Base-by-base conservation (phyloP, 2,329 filamentous ascomycete genomes). In the Bipolaris zeicola region DNA sequence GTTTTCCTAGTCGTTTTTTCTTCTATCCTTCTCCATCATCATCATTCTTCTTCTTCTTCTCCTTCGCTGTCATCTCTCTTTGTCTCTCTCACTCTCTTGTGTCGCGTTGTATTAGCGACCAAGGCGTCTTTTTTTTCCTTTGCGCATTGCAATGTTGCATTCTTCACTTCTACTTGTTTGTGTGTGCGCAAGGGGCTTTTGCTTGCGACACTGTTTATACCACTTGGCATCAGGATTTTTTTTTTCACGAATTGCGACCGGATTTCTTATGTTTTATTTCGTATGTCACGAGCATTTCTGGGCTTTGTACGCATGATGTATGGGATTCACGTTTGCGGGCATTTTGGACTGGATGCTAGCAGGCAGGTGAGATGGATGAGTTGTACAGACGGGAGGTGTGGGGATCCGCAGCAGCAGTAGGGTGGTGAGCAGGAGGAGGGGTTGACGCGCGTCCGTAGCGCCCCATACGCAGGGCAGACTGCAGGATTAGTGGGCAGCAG, bases 131-230 rank as follows among this genome's bases (percentile, higher is more conserved):
- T 34, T 18, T 16, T 16, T 33, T 24, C 50, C 50, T 46, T 44
- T 47, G 50, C 62, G 43, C 52, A 59, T 57, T 44, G 62, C 54
- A 56, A 59, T 31, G 44, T 50, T 63, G 58, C 62, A 61, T 70
- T 36, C 64, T 52, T 61, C 52, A 54, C 44, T 69, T 62, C 51
- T 46, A 47, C 57, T 65, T 67, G 52, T 56, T 59, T 50, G 31
- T 26, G 50, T 52, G 56, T 39, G 50, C 55, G 58, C 58, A 52
- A 59, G 46, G 55, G 26, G 26, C 5, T 44, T 18, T 33, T 55
- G 58, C 52, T 43, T 61, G 61, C 65, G 59, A 60, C 70, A 67
- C 64, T 50, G 55, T 64, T 68, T 73, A 74, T 73, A 74, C 48
- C 68, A 70, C 70, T 62, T 68, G 57, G 65, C 63, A 31, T 31